Conservation (phyloP, 164 flowering plant genomes). For the Liquidambar formosana region DNA sequence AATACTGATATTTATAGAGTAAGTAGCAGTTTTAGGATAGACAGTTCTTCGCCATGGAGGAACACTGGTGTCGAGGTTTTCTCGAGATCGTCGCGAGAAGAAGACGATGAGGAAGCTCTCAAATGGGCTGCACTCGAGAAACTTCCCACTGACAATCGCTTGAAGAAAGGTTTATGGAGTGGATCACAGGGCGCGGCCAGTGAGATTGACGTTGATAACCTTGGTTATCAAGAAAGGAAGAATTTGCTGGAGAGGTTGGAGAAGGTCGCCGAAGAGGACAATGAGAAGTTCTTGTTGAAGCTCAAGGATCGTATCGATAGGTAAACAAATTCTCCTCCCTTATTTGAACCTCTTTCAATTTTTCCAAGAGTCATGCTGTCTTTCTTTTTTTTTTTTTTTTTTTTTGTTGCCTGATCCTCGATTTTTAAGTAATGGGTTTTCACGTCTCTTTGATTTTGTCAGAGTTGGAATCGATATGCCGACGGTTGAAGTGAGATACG, state of each 20-base stretch:
- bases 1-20: slow-evolving; percentile 14
- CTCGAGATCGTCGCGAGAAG: slow-evolving; percentile 51
- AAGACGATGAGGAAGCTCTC: slow-evolving; percentile 80
- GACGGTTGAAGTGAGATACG: slow-evolving; percentile 66
- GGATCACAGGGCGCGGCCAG: slow-evolving; percentile 34
- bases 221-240: slow-evolving; percentile 54
- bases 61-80: slow-evolving; percentile 37
- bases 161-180: slow-evolving; percentile 59
- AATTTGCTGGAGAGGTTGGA: slow-evolving; percentile 56
- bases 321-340: slow-evolving; percentile 24
- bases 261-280: slow-evolving; percentile 62
- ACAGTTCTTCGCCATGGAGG: slow-evolving; percentile 44
- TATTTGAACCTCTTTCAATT: not conserved
- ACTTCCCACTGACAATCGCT: slow-evolving; percentile 64
- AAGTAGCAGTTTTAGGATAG: slow-evolving; percentile 35
- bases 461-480: slow-evolving; percentile 71
- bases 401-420: too few species aligned
- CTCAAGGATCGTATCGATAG: slow-evolving; percentile 65
- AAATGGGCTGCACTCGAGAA: slow-evolving; percentile 82
- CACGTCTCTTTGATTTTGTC: slow-evolving; percentile 8
- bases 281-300: slow-evolving; percentile 71
- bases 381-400: too few species aligned
- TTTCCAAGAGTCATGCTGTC: too few species aligned
- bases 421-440: not conserved
- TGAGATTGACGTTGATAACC: slow-evolving; percentile 53